Evolutionary conservation across 1,284 basidiomycete genomes (phyloP), one percentile per base, ranked within the genome.

Genomic region (Polyporus tsugae): DNA sequence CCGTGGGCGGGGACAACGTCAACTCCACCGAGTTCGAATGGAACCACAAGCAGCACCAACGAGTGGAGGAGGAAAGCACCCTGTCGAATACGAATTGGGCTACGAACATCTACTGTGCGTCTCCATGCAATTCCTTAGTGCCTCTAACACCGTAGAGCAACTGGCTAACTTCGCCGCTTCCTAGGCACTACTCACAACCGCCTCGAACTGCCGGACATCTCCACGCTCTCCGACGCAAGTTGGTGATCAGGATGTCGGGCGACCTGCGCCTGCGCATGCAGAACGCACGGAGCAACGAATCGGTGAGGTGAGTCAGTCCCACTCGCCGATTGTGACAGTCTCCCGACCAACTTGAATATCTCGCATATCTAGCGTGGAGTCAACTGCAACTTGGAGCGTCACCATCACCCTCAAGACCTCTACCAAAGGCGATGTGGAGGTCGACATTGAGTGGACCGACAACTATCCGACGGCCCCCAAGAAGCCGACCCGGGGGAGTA

Each of bases 191-290:
- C 77, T 4, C 57, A 61, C 17, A 78, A 78, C 68, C 60, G 53
- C 29, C 52, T 75, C 46, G 55, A 71, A 60, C 69, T 78, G 41
- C 74, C 77, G 19, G 60, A 66, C 22, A 25, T 66, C 41, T 68
- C 73, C 35, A 57, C 61, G n/a, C 73, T 67, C 67, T 69, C 70
- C 35, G 64, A 55, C 17, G 73, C 7, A 62, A 57, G 0, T 65
- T 75, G 57, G 73, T 73, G 49, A 74, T 79, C 61, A 69, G 65
- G 33, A 53, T 79, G 17, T 65, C 62, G n/a, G 78, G 78, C 3
- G 42, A 64, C 7, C 62, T 75, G 42, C n/a, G 39, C 17, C 9
- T 67, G 61, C n/a, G n/a, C n/a, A n/a, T n/a, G n/a, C n/a, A n/a
- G n/a, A n/a, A n/a, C n/a, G n/a, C n/a, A n/a, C n/a, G n/a, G n/a